Base-by-base conservation (phyloP, 2,329 filamentous ascomycete genomes). In the Penicillium concentricum region DNA sequence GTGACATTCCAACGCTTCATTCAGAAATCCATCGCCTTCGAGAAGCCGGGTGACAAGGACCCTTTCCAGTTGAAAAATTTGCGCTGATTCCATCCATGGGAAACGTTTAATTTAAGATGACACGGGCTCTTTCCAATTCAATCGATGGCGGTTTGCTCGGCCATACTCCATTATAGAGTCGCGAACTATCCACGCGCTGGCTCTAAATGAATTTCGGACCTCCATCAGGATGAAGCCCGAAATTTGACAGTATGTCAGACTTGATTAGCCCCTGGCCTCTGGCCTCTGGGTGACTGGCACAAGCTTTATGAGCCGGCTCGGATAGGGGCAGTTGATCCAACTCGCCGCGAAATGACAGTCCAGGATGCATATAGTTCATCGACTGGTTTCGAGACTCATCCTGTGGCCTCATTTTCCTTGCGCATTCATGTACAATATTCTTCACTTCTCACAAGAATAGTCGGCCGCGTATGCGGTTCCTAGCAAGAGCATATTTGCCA, bases 11-110 rank as follows among this genome's bases (percentile, higher is more conserved):
- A 65, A 34, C 64, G 68, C 12, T 75, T 70, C 59, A 65, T 64
- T 22, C 64, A 63, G n/a, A 68, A 66, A 47, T 67, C 79, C 76
- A 56, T 70, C 16, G 57, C 54, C 13, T 66, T 61, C 26, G 9
- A 56, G 34, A 54, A 57, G 44, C 53, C 53, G 24, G 46, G 54
- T 20, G 44, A 32, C 12, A 18, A 47, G 7, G 61, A 64, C 44
- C 54, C 61, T 4, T 64, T 61, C 51, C 52, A 41, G 18, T 20
- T 57, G 32, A 64, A 62, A 34, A 56, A 46, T 6, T 18, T 64
- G 38, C 51, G 52, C 18, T 62, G 58, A 63, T 53, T 34, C 18
- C 4, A 35, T 39, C 24, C 9, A 10, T 18, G 30, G 18, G 24
- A 22, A 24, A 18, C 8, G 22, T 26, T 18, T 43, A 16, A 18